Evolutionary conservation across 306 rosid genomes (phyloP), one percentile per base, ranked within the genome.

Genomic region (Castanea crenata): DNA sequence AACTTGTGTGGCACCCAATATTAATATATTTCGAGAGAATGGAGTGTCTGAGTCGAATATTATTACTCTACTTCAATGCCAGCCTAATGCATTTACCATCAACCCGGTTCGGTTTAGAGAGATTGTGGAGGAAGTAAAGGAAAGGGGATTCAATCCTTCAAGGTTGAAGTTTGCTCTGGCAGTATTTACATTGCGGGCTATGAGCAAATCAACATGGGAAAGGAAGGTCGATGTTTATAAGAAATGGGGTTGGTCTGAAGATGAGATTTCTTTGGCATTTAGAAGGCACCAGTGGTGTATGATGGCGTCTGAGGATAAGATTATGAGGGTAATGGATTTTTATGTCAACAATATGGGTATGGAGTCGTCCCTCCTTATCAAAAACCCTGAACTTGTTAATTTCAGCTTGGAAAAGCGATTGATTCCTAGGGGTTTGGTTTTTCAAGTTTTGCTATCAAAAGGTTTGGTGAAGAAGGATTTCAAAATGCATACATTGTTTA

Each of bases 211-310:
- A 5, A 4, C 68, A 5, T 87, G 90, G 90, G 63, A 65, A 6
- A 57, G 20, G 51, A 87, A 87, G 70, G 68, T 89, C 14, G 73
- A 71, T 10, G 51, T 44, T 31, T 91, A 13, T 41, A 88, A 68
- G 76, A 85, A 29, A 27, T 92, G 91, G 92, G 97, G 94, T 18
- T 92, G 85, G 87, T 70, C 88, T 6, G 84, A 90, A 14, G 90
- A 88, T 23, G 79, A 76, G 4, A 41, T 81, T 21, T 38, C 31
- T 1, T 5, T n/a, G 14, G 90, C 89, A 18, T 90, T 88, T 64
- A 44, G 52, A 73, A 84, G 52, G 52, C 14, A 11, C 1, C 91
- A 88, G 0, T 80, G 83, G 78, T 85, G 80, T 23, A 85, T 85
- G 91, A 2, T 71, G 44, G 14, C 52, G 2, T 87, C 91, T 44